Evolutionary conservation across 768 basidiomycete species (phyloP), one percentile per base, ranked within the genome.

Genomic region (Lyophyllum decastes): DNA sequence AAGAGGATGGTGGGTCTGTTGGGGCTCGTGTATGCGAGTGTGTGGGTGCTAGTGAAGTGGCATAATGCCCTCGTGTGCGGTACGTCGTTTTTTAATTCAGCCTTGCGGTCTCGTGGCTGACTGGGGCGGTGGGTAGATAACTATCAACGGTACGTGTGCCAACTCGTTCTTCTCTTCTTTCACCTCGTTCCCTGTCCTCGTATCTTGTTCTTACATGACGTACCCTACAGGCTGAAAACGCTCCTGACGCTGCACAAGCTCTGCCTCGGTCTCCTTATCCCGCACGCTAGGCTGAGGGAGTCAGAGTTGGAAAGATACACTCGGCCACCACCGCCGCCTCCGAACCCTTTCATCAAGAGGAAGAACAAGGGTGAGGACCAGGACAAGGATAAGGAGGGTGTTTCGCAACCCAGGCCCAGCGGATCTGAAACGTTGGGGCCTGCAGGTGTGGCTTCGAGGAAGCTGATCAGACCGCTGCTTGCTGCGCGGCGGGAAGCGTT

Each of bases 21-120:
- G 43, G 60, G 61, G 27, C 55, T 68, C 8, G 30, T 19, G 0
- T 77, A 73, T 50, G 56, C 63, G 10, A 68, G 72, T 10, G 67
- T 74, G 6, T 72, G 70, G 60, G 43, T 76, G 17, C 64, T 83
- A 9, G 69, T 76, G n/a, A 72, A 70, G 48, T 83, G 81, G 80
- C 82, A 84, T 61, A 75, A 73, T 35, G 51, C 70, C 26, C 70
- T 83, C 40, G 70, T 80, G 14, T 65, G 66, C 61, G 66, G 78
- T 52, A 57, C 21, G 53, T 78, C 49, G 61, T 67, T 68, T 41
- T 16, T 10, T 33, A 21, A n/a, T n/a, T 30, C 38, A 22, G n/a
- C 10, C n/a, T n/a, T n/a, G n/a, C n/a, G n/a, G n/a, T n/a, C n/a
- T n/a, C n/a, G n/a, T n/a, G n/a, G 26, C 58, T 26, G 34, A 30